A percentile compares a stretch with the other conserved stretches of the same genome.
phyloP scores from a whole-genome alignment of 2,329 filamentous ascomycete genomes.

The Chaetomiaceae sp. region DNA sequence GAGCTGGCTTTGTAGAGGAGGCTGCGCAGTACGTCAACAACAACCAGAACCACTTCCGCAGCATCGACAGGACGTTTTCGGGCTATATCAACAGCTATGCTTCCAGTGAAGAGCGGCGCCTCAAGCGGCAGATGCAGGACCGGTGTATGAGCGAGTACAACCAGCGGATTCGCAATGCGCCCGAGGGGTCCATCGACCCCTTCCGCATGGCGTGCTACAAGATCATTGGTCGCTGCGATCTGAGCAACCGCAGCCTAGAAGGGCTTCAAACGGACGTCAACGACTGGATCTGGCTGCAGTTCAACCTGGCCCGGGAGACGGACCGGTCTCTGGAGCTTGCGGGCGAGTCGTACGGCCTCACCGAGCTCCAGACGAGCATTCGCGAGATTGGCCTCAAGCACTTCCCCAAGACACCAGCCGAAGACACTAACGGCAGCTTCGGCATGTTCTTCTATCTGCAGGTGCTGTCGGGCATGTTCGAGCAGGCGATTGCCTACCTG shows the following conservation, averaged over 20 bases:
- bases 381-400: conserved; percentile 85
- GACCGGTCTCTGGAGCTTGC: conserved; percentile 61
- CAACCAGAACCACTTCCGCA: conserved; percentile 76
- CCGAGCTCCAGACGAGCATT: conserved; percentile 72
- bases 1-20: conserved; percentile 78
- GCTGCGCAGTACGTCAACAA: conserved; percentile 81
- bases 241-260: conserved; percentile 60
- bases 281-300: conserved; percentile 70
- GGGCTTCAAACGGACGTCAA: conserved; percentile 61
- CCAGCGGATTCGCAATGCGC: conserved; percentile 76
- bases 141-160: conserved; percentile 88
- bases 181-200: conserved; percentile 83
- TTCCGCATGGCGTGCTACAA: conserved; percentile 98
- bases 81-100: conserved; percentile 84
- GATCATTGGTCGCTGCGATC: conserved; percentile 77
- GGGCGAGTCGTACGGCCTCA: conserved; percentile 60
- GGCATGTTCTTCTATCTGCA: conserved; percentile 94
- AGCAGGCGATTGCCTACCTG: conserved; percentile 86
- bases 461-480: conserved; percentile 85
- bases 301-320: conserved; percentile 63
- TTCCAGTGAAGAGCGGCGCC: conserved; percentile 67
- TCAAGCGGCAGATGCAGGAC: conserved; percentile 75
- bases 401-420: conserved; percentile 76
- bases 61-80: conserved; percentile 84
- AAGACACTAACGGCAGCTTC: conserved; percentile 69